phyloP scores from a whole-genome alignment of 345 rosid species.

The Eucalyptus cloeziana region DNA sequence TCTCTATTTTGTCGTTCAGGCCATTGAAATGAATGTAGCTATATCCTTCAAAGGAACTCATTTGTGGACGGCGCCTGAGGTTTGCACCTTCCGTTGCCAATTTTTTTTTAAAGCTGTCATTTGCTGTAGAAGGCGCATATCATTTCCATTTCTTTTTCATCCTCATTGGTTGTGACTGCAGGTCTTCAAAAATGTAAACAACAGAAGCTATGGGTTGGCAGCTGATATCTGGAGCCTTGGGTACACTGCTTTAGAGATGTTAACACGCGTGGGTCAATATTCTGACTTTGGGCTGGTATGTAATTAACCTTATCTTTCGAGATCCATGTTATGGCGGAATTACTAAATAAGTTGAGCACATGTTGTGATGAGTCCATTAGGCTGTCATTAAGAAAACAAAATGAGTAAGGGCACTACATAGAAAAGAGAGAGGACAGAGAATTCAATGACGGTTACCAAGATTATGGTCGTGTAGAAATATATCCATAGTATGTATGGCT shows the following conservation, averaged over 20 bases:
- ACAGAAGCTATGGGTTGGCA: neutral
- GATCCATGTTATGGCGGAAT: neutral
- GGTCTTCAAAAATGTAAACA: conserved; percentile 44
- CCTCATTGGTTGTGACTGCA: neutral
- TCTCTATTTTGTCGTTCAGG: neutral
- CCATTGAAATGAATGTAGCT: conserved; percentile 17
- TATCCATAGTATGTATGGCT: fast-evolving
- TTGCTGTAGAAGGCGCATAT: neutral
- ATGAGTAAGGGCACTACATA: neutral
- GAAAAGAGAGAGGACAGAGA: neutral
- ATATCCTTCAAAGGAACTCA: conserved; percentile 69
- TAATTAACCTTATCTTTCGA: neutral
- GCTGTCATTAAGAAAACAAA: neutral
- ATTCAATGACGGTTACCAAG: neutral
- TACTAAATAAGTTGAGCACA: neutral
- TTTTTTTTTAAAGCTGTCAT: neutral
- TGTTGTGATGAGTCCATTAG: neutral
- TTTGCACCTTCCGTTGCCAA: neutral
- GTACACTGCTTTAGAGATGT: conserved; percentile 77
- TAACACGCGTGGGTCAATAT: conserved; percentile 49
- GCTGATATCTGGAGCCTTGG: conserved; percentile 95
- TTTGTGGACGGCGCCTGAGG: conserved; percentile 68
- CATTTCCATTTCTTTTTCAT: neutral
- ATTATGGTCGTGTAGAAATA: neutral
- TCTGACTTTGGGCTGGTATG: conserved; percentile 43